Percentiles rank a stretch among this genome's conserved stretches.
Evolutionary conservation across 2,329 filamentous ascomycete genomes (phyloP).

Genomic region (Cladosporium sp.): DNA sequence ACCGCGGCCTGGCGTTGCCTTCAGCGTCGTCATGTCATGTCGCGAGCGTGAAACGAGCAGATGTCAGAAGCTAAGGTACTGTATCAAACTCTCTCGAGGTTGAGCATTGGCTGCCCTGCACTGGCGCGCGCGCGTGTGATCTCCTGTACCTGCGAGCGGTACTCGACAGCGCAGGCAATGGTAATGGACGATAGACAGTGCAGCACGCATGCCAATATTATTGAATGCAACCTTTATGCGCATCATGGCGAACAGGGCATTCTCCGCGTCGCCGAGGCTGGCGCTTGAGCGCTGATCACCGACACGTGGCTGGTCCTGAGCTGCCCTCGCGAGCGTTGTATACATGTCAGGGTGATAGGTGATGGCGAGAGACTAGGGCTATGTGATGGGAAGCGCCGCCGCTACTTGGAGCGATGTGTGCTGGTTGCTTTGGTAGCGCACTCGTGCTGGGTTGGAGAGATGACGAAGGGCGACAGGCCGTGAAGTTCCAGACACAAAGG

Average conservation of each 20-base stretch:
- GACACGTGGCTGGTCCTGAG: constrained; percentile 8
- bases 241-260: background rate
- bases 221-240: background rate
- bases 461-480: background rate
- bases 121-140: background rate
- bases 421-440: background rate
- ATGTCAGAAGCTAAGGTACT: background rate
- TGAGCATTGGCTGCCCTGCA: background rate
- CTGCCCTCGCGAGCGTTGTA: background rate
- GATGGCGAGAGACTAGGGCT: background rate
- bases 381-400: background rate
- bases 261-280: background rate
- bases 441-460: background rate
- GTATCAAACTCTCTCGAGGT: background rate
- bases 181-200: background rate
- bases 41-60: background rate
- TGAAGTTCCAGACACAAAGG: background rate
- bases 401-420: background rate
- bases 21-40: background rate
- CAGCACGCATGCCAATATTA: background rate
- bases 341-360: background rate
- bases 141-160: background rate
- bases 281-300: constrained; percentile 9
- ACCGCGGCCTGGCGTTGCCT: no score
- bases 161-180: no score